These are phyloP conservation scores for Aspergillus asperescens DNA, from an alignment of 495 filamentous ascomycete genomes.

Conservation along the genomic window DNA sequence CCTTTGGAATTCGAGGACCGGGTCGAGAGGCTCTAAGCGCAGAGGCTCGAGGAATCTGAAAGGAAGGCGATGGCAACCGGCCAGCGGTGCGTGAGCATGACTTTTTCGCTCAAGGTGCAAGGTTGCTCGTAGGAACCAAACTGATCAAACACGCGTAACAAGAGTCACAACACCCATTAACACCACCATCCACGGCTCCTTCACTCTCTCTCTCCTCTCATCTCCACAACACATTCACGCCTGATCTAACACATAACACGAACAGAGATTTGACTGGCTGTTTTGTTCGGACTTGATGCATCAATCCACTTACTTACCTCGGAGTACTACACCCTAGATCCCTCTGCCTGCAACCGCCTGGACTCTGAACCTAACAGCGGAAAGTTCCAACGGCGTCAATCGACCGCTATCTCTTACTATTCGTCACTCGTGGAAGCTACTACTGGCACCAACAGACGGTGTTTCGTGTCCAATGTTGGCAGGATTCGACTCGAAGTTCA, in stretches of 20 bases:
- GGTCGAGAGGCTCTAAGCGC: neutral
- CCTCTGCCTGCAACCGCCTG: too few species aligned
- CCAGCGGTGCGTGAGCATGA: conserved; percentile 6
- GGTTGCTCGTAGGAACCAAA: conserved; percentile 9
- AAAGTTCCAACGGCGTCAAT: neutral
- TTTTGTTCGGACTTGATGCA: too few species aligned
- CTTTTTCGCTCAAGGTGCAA: conserved; percentile 6
- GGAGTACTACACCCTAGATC: too few species aligned
- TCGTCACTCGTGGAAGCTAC: neutral
- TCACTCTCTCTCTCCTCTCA: neutral
- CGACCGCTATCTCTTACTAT: neutral
- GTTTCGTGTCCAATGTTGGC: neutral
- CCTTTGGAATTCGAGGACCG: neutral
- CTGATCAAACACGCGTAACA: conserved; percentile 11
- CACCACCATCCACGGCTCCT: neutral
- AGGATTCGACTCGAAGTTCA: neutral
- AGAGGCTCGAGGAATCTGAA: neutral
- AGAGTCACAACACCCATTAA: neutral
- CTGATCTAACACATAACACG: too few species aligned
- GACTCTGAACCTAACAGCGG: too few species aligned
- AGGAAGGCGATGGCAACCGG: neutral
- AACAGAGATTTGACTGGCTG: too few species aligned
- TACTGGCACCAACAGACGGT: neutral
- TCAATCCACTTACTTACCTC: too few species aligned
- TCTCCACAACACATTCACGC: too few species aligned